Evolutionary conservation across 805 yeast genomes (phyloP).

Genomic region (Blastobotrys muscicola): DNA sequence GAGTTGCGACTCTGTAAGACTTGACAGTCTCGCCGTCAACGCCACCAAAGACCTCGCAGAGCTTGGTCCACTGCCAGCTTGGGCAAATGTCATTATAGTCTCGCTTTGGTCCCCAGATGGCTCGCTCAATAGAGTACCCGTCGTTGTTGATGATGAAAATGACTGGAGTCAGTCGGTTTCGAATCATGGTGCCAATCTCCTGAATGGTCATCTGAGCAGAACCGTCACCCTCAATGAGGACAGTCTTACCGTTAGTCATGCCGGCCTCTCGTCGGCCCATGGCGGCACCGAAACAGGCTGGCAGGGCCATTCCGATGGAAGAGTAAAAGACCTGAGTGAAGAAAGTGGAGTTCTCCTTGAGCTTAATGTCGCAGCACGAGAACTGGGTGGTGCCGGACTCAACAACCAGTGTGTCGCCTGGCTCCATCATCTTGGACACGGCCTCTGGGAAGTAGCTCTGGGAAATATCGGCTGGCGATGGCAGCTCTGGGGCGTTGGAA

Average conservation of each 20-base stretch:
- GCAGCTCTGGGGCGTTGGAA: slow-evolving; percentile 14
- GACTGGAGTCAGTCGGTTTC: slow-evolving; percentile 53
- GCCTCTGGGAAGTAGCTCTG: slow-evolving; percentile 37
- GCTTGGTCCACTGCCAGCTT: slow-evolving; percentile 70
- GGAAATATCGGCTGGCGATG: slow-evolving; percentile 17
- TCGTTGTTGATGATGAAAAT: slow-evolving; percentile 71
- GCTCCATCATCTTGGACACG: slow-evolving; percentile 38
- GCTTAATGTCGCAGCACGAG: slow-evolving; percentile 56
- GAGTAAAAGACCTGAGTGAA: slow-evolving; percentile 65
- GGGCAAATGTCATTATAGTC: slow-evolving; percentile 76
- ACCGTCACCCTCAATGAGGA: slow-evolving; percentile 84
- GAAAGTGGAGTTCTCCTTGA: slow-evolving; percentile 43
- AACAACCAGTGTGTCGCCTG: slow-evolving; percentile 61
- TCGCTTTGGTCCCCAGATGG: slow-evolving; percentile 68
- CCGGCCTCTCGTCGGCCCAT: slow-evolving; percentile 43
- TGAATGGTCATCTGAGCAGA: slow-evolving; percentile 92
- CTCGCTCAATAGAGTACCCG: slow-evolving; percentile 87
- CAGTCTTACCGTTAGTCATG: slow-evolving; percentile 42
- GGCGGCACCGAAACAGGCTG: slow-evolving; percentile 76
- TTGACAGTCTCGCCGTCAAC: slow-evolving; percentile 20
- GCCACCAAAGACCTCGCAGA: slow-evolving; percentile 47
- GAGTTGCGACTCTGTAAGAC: slow-evolving; percentile 29
- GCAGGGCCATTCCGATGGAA: slow-evolving; percentile 84
- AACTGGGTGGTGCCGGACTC: slow-evolving; percentile 84
- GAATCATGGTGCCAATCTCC: slow-evolving; percentile 59